Evolutionary conservation across 768 basidiomycete genomes (phyloP), one percentile per base, ranked within the genome.

Genomic region (Tremella yokohamensis): DNA sequence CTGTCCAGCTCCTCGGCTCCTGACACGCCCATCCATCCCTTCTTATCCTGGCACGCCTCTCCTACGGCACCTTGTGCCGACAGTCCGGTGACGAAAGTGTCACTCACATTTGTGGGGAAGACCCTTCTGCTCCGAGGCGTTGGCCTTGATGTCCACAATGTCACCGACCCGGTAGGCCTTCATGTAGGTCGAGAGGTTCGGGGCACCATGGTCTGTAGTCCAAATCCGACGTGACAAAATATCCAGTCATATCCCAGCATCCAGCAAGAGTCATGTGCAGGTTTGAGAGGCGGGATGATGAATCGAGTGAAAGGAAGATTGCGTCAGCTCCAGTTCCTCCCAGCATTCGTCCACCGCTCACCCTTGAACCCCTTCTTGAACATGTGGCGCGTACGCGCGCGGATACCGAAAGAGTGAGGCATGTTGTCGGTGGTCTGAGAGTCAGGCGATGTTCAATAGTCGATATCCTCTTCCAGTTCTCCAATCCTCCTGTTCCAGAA

Each of bases 371-470:
- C 88, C 82, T 89, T 84, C 85, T 89, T 92, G 89, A 99, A 98
- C 93, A 98, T 96, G 82, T 93, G 83, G 86, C 94, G 92, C 87
- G 94, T 98, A 73, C 94, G 92, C 88, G 94, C 94, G 78, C 94
- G 87, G 83, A 93, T 90, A 90, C 94, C 94, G 85, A 87, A 99
- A 57, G 94, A 97, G 90, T 97, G 91, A 83, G 94, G 94, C 94
- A 99, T 97, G 56, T 76, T 70, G 70, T 54, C 40, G 59, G 54
- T 24, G 16, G 22, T 51, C 56, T 38, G 40, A 29, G n/a, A 25
- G 24, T 49, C 54, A 49, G 42, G 1, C 40, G 37, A 51, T 60
- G 58, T 56, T 58, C 44, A 34, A 52, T 63, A 57, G 57, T 49
- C 47, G 26, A 34, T 13, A 15, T 45, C 42, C 42, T 18, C 42